Evolutionary conservation across 768 basidiomycete species (phyloP), one percentile per base, ranked within the genome.

Genomic region (Mycena vitilis): DNA sequence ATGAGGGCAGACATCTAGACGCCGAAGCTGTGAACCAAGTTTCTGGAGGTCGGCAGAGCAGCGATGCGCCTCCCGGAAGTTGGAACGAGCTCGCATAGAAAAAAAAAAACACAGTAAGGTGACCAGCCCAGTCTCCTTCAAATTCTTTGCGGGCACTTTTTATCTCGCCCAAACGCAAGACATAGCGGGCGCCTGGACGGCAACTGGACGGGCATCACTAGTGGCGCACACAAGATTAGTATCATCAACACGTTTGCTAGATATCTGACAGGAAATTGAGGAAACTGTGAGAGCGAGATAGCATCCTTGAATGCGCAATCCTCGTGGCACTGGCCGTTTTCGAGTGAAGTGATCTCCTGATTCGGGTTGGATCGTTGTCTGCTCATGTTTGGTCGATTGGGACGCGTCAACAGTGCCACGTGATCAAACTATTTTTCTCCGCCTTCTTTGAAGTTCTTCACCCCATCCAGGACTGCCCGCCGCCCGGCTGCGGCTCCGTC

Each of bases 1-100:
- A 45, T 48, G 58, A 34, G 60, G 25, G 30, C n/a, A 61, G 49
- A 61, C 60, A 61, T 51, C 36, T 61, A 37, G 60, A 37, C 47
- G 36, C 37, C 37, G 60, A 61, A 61, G 60, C 49, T 61, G 60
- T 61, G 47, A 38, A n/a, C 60, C 49, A 42, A 51, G 22, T 9
- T 49, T 61, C 60, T 52, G 60, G 60, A 61, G 45, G 20, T 30
- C 23, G 2, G 5, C 5, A 30, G 16, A 15, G 40, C 10, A 44
- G 25, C 44, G 34, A 30, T 42, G 30, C 42, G 22, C 38, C 44
- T 45, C 18, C 34, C 22, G 4, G 16, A 3, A 38, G 22, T 40
- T 61, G 22, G 15, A 40, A 49, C 38, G 38, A n/a, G 25, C n/a
- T 51, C 13, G 12, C 30, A 30, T n/a, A 30, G 30, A 30, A 5